A percentile compares a stretch with the other conserved stretches of the same genome.
These are phyloP conservation scores for Trypanosoma caninum DNA, from an alignment of 208 protist species.

Conservation along the genomic window DNA sequence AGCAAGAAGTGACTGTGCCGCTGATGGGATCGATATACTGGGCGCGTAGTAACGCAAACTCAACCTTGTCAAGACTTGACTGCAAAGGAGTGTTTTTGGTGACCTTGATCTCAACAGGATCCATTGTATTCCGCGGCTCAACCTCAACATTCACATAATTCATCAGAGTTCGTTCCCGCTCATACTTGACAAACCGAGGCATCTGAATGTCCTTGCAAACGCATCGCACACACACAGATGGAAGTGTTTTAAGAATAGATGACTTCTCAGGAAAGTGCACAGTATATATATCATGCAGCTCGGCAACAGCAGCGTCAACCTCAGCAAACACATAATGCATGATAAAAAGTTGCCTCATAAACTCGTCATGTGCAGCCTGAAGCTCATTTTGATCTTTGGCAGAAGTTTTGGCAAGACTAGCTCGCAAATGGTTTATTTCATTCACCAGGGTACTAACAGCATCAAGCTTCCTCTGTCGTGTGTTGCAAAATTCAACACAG, in stretches of 20 bases:
- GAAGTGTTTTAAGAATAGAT: slow-evolving; percentile 29
- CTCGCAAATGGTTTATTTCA: slow-evolving; percentile 33
- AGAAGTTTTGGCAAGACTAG: slow-evolving; percentile 3
- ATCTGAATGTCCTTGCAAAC: slow-evolving; percentile 17
- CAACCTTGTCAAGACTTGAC: not conserved
- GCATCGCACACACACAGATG: slow-evolving; percentile 38
- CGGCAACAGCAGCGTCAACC: slow-evolving; percentile 36
- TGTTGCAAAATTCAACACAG: slow-evolving; percentile 52
- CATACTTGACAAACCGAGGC: slow-evolving; percentile 44
- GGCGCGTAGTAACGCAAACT: slow-evolving; percentile 43
- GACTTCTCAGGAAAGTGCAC: slow-evolving; percentile 53
- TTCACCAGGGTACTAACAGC: slow-evolving; percentile 33
- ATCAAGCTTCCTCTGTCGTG: slow-evolving; percentile 41
- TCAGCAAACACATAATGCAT: slow-evolving; percentile 44
- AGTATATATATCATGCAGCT: slow-evolving; percentile 48
- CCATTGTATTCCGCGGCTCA: slow-evolving; percentile 49
- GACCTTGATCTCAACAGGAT: slow-evolving; percentile 18
- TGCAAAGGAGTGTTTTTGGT: slow-evolving; percentile 1
- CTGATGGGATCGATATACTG: slow-evolving; percentile 53
- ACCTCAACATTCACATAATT: slow-evolving; percentile 55
- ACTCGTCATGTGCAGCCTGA: slow-evolving; percentile 21
- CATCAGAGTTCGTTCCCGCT: slow-evolving; percentile 59
- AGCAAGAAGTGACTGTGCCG: slow-evolving; percentile 50
- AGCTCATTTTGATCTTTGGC: slow-evolving; percentile 16
- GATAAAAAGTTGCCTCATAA: slow-evolving; percentile 24